These are phyloP conservation scores for Penicillium maclennaniae DNA, from an alignment of 495 filamentous ascomycete species.

Conservation along the genomic window DNA sequence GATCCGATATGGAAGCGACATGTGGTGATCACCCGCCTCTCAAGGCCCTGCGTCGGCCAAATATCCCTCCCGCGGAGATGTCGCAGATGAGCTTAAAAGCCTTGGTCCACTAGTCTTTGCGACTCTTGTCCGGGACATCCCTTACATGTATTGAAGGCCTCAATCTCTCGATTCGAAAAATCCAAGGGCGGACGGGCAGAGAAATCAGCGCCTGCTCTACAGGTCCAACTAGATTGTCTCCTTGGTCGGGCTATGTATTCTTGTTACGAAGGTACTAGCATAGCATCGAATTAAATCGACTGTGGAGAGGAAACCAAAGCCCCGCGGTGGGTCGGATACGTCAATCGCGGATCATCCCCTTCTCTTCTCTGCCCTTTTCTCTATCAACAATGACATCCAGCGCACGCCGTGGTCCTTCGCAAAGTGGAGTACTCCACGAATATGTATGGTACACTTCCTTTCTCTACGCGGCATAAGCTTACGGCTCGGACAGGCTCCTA, in stretches of 20 bases:
- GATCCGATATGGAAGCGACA: slow-evolving; percentile 6
- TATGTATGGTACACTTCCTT: slow-evolving; percentile 26
- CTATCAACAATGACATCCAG: slow-evolving; percentile 12
- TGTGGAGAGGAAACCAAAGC: background rate
- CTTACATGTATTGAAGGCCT: too few relatives aligned
- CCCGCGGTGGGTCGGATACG: slow-evolving; percentile 15
- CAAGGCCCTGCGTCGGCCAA: slow-evolving; percentile 32
- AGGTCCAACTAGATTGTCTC: too few relatives aligned
- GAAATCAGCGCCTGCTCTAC: too few relatives aligned
- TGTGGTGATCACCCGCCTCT: slow-evolving; percentile 21
- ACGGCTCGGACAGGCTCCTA: slow-evolving; percentile 38
- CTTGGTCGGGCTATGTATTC: too few relatives aligned
- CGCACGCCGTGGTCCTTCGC: slow-evolving; percentile 13
- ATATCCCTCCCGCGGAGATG: slow-evolving; percentile 31
- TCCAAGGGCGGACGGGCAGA: too few relatives aligned
- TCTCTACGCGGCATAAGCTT: background rate
- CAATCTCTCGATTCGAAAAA: too few relatives aligned
- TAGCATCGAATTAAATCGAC: background rate
- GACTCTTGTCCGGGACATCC: too few relatives aligned
- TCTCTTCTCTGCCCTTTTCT: background rate
- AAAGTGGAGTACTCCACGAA: slow-evolving; percentile 37
- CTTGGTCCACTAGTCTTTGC: too few relatives aligned
- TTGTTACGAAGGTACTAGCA: too few relatives aligned
- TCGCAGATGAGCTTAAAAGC: too few relatives aligned
- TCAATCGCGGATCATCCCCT: slow-evolving; percentile 8